Evolutionary conservation across 176 grass and related monocot genomes (phyloP).

Genomic region (Eleusine coracana): DNA sequence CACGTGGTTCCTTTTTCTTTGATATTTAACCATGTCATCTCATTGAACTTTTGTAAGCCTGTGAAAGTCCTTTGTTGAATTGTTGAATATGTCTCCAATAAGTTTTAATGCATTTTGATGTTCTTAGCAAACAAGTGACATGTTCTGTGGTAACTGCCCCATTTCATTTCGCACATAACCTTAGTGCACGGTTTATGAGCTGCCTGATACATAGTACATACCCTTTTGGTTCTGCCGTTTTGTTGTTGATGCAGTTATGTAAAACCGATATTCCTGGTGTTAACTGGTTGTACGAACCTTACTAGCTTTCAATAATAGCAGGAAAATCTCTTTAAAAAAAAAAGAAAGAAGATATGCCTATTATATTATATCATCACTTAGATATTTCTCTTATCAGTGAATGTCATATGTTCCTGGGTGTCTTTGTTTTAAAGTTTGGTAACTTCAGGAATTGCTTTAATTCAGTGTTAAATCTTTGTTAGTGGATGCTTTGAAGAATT

Average conservation of each 20-base stretch:
- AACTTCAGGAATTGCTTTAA: constrained; percentile 10
- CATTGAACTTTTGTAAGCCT: too few species aligned
- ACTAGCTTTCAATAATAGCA: too few species aligned
- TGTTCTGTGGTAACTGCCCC: not conserved
- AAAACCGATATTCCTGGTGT: not conserved
- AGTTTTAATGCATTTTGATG: not conserved
- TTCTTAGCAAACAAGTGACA: not conserved
- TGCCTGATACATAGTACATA: not conserved
- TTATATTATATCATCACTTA: not conserved
- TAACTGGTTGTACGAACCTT: too few species aligned
- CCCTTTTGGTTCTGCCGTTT: not conserved
- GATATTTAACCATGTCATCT: too few species aligned
- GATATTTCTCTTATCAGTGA: not conserved
- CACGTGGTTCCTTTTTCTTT: too few species aligned
- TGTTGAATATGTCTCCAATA: not conserved
- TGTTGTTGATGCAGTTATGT: not conserved
- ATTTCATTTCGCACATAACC: not conserved
- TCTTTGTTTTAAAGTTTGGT: not conserved
- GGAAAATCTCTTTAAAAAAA: too few species aligned
- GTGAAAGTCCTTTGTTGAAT: not conserved
- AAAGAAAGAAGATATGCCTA: not conserved
- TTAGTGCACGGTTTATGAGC: not conserved
- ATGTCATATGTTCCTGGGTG: not conserved
- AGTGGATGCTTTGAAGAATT: constrained; percentile 18
- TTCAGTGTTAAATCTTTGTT: constrained; percentile 5